Evolutionary conservation across 371 early-diverging fungal genomes (phyloP).

Genomic region (Mucor circinelloides): DNA sequence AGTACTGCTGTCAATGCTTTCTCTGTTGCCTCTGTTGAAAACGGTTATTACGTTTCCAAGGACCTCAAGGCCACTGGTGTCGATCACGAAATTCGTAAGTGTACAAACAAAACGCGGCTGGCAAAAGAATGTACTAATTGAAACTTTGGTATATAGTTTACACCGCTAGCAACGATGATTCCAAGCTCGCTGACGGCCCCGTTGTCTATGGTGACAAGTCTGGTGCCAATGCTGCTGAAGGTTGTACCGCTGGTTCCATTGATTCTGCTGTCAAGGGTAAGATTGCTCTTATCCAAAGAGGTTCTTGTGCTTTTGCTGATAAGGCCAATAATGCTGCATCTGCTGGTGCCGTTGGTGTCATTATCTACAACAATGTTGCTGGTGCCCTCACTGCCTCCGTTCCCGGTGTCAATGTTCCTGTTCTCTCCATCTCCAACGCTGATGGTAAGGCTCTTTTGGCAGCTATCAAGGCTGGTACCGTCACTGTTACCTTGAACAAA

Average conservation of each 20-base stretch:
- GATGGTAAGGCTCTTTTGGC: conserved; percentile 29
- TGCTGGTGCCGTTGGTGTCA: conserved; percentile 55
- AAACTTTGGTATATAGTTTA: neutral
- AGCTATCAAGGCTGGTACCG: conserved; percentile 29
- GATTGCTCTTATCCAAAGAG: conserved; percentile 56
- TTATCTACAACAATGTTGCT: conserved; percentile 46
- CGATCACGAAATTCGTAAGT: conserved; percentile 1
- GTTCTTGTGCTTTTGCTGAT: conserved; percentile 54
- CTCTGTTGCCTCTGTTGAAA: conserved; percentile 67
- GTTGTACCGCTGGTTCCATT: conserved; percentile 18
- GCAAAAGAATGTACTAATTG: neutral
- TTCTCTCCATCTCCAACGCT: conserved; percentile 31
- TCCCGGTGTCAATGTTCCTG: conserved; percentile 30
- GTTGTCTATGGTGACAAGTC: conserved; percentile 16
- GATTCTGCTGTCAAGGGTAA: conserved; percentile 39
- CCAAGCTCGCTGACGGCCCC: neutral
- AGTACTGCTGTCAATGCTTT: conserved; percentile 53
- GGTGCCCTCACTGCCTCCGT: conserved; percentile 23
- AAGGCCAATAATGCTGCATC: conserved; percentile 48
- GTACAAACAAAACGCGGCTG: neutral
- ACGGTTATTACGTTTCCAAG: conserved; percentile 17
- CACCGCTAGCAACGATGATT: conserved; percentile 5
- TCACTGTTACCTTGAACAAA: conserved; percentile 14
- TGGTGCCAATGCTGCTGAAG: conserved; percentile 22
- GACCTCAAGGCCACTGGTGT: conserved; percentile 24